phyloP scores from a whole-genome alignment of 2,329 filamentous ascomycete genomes.

The Penicillium sp. region DNA sequence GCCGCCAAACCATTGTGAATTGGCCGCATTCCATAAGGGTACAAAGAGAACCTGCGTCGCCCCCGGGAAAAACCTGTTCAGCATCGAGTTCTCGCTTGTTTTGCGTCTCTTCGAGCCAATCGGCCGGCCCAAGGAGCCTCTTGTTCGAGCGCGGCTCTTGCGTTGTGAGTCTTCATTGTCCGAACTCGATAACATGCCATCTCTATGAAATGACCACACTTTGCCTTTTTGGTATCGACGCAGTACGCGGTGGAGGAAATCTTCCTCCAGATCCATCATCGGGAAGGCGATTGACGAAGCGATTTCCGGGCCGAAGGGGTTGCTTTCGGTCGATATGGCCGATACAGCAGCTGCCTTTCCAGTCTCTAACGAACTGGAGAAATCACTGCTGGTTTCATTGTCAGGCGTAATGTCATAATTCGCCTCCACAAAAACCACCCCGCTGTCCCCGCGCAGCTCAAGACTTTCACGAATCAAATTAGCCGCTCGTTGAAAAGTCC shows the following conservation, averaged over 20 bases:
- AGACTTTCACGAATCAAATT: conserved; percentile 21
- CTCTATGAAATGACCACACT: conserved; percentile 17
- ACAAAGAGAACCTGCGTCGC: conserved; percentile 28
- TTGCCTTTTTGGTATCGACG: conserved; percentile 15
- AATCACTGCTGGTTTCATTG: conserved; percentile 4
- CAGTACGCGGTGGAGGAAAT: conserved; percentile 10
- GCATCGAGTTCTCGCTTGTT: conserved; percentile 6
- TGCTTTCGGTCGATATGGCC: conserved; percentile 11
- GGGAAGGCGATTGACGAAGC: conserved; percentile 1
- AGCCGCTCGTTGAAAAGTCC: conserved; percentile 20
- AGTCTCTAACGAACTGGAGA: not conserved
- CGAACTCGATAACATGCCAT: conserved; percentile 16
- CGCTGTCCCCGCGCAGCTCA: conserved; percentile 12
- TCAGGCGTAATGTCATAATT: conserved; percentile 5
- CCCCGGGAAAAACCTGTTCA: conserved; percentile 21
- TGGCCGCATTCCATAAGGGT: conserved; percentile 34
- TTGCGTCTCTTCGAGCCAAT: conserved; percentile 7
- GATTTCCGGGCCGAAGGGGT: not conserved
- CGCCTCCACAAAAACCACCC: conserved; percentile 14
- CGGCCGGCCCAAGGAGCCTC: not conserved
- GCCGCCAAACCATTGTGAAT: conserved; percentile 31
- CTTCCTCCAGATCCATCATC: conserved; percentile 11
- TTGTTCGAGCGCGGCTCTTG: not conserved
- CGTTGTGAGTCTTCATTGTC: conserved; percentile 39
- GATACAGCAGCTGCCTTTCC: conserved; percentile 10